Base-by-base conservation (phyloP, 2,329 filamentous ascomycete species). In the Fusarium sp. region DNA sequence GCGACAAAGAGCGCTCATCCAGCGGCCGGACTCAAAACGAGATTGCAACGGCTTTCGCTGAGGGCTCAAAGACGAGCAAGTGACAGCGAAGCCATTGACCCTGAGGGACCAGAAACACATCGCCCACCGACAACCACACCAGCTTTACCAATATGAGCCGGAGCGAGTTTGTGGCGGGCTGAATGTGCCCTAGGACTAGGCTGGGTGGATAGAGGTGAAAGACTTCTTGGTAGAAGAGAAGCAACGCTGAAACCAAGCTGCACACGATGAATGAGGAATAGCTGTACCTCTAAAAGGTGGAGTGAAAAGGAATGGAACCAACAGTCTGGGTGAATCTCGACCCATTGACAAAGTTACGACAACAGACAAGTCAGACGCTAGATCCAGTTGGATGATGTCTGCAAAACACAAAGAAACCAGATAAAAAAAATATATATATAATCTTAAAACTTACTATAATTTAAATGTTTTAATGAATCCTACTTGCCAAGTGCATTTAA, bases 11-110 rank as follows among this genome's bases (percentile, higher is more conserved):
- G 61, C 54, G 52, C 45, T 47, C 45, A 56, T 43, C 53, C 56
- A 50, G 35, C 63, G 27, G 36, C 47, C 63, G 57, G 21, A 42
- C 51, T 59, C 52, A 33, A 11, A 50, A 37, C n/a, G 66, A 45
- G 45, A 43, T 57, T 41, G 40, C 14, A 41, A 31, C 17, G 49
- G 35, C 41, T 31, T 54, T 54, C 37, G 46, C 53, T 58, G 37
- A 58, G 15, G 48, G 52, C 57, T 67, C 54, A 51, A 31, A 51
- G 54, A 58, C 25, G 47, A 66, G 68, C 53, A 27, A 55, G 51
- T 55, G 63, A 65, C 50, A 60, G 55, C 52, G 52, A 70, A 58
- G 63, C 68, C 55, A 63, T 37, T 55, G 33, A 54, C 51, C 52
- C 51, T 53, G 51, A 63, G 49, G 46, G 58, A 58, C 43, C 46